Percentiles rank a stretch among this genome's conserved stretches.
Evolutionary conservation across 2,329 filamentous ascomycete species (phyloP).

Genomic region (Fusarium piperis): DNA sequence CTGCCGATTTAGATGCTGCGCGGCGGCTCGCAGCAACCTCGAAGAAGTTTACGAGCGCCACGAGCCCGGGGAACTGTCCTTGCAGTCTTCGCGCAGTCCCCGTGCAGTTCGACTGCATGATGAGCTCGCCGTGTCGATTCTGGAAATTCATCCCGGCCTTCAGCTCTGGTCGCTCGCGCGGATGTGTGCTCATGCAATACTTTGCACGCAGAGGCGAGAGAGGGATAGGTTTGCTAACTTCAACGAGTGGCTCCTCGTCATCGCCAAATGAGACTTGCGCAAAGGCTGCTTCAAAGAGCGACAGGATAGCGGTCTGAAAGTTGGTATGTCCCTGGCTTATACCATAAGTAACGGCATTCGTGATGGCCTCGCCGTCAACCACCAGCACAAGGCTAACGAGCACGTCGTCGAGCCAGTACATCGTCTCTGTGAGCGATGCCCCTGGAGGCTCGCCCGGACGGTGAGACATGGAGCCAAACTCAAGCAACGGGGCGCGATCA

Average conservation of each 20-base stretch:
- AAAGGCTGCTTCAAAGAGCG: slow-evolving; percentile 33
- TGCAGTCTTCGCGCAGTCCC: slow-evolving; percentile 3
- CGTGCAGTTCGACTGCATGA: slow-evolving; percentile 3
- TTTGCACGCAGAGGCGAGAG: slow-evolving; percentile 27
- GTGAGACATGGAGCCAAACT: slow-evolving; percentile 18
- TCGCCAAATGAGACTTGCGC: slow-evolving; percentile 23
- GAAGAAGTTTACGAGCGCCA: slow-evolving; percentile 37
- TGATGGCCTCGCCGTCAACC: slow-evolving; percentile 22
- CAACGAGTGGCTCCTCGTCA: slow-evolving; percentile 9
- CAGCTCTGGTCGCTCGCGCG: slow-evolving; percentile 13
- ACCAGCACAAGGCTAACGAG: slow-evolving; percentile 16
- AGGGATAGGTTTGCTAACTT: slow-evolving; percentile 6
- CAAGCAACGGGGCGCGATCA: background rate
- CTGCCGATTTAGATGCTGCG: slow-evolving; percentile 9
- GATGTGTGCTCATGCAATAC: slow-evolving; percentile 25
- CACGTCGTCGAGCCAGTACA: slow-evolving; percentile 23
- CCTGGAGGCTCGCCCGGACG: slow-evolving; percentile 6
- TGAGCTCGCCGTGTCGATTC: background rate
- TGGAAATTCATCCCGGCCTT: background rate
- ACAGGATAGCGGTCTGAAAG: slow-evolving; percentile 33
- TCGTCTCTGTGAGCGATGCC: slow-evolving; percentile 7
- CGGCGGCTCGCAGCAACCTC: slow-evolving; percentile 21
- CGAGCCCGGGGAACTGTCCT: slow-evolving; percentile 21
- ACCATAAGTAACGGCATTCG: slow-evolving; percentile 26
- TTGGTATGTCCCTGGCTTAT: slow-evolving; percentile 15